Evolutionary conservation across 768 basidiomycete genomes (phyloP), one percentile per base, ranked within the genome.

Genomic region (Termitomyces sp.): DNA sequence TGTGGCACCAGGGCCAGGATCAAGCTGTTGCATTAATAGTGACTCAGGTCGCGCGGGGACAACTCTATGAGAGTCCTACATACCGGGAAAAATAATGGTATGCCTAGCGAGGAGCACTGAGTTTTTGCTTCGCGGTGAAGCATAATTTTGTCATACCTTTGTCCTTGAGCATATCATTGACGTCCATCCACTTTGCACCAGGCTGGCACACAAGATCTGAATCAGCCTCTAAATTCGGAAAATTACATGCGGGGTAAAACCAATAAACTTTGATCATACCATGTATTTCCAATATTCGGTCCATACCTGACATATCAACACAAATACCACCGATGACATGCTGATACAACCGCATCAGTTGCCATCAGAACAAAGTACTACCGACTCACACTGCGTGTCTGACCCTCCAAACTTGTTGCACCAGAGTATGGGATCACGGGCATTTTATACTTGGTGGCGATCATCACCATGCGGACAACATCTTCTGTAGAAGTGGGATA

Each of bases 51-150:
- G 51, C 14, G 26, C 35, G 44, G 14, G 32, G 20, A 43, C 50
- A n/a, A 44, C 12, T 67, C 79, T 47, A 7, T 32, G 46, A 18
- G 40, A 20, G 32, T 36, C 23, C 30, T 3, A 50, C 63, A 18
- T 66, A 92, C 87, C 0, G 93, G 93, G 68, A 93, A 93, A 76
- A 95, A 94, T 10, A 95, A 68, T 1, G 88, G 86, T 50, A 92
- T 87, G 3, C 84, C 86, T 86, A 30, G 41, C 6, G 38, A 33
- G 13, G n/a, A 3, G 13, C 26, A 23, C 35, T 50, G 26, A 57
- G 20, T 23, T 62, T 32, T 26, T 40, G 46, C 14, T n/a, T 49
- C 33, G 23, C 43, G 3, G 23, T 8, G 0, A 9, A 36, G 30
- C 8, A 18, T 18, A 47, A 30, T 7, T 32, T 43, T 7, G 30